Evolutionary conservation across 768 basidiomycete genomes (phyloP), one percentile per base, ranked within the genome.

Genomic region (Saitozyma podzolica): DNA sequence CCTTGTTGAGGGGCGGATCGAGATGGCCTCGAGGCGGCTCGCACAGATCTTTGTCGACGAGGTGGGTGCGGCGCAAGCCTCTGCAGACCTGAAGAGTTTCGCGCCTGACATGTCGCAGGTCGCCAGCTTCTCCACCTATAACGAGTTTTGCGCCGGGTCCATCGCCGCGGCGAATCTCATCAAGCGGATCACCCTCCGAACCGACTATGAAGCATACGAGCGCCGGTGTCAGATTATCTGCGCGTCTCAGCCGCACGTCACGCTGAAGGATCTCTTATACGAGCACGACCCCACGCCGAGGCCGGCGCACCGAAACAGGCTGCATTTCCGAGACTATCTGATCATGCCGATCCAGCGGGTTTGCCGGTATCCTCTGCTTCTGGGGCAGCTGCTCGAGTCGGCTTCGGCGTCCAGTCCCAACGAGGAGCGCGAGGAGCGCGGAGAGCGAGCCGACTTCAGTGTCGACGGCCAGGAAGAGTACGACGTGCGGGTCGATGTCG

Each of bases 291-390:
- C 65, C 9, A 50, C 55, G 41, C 55, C 51, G 1, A 54, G 50
- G 16, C 55, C 57, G 1, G 53, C 66, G n/a, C 65, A 62, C 45
- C 70, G 69, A 9, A 73, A 65, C 19, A 70, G 74, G 40, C 70
- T 83, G 9, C 79, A 78, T 59, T 76, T 83, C 78, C 81, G 86
- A 68, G 95, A 98, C 80, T 93, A 93, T 75, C 84, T 97, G 81
- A 97, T 99, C 81, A 92, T 92, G 79, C 95, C 95, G n/a, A 85
- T 97, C 14, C 95, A 99, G 79, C 84, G 93, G 55, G 89, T 99
- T 54, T 97, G 94, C 84, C 90, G 88, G 69, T 99, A 99, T 75
- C 92, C 93, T 16, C 84, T 98, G 55, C 84, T 99, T 9, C 85
- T 99, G 50, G 88, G 87, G 61, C 87, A 89, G 69, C 84, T 96